Base-by-base conservation (phyloP, 1,284 basidiomycete genomes). In the Heterobasidion irregulare region DNA sequence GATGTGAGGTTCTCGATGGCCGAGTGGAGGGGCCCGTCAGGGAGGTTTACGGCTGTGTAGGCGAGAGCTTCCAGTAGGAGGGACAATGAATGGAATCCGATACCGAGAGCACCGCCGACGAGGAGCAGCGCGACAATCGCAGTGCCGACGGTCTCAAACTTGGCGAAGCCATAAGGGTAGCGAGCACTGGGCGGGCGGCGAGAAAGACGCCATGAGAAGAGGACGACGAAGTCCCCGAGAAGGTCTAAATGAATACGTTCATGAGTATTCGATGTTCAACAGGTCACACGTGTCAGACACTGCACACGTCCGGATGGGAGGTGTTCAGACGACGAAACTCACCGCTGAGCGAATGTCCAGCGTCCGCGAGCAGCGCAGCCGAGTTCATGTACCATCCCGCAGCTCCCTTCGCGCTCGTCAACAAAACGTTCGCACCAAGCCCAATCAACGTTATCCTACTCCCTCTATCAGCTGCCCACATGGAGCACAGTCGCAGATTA, bases 81-180 rank as follows among this genome's bases (percentile, higher is more conserved):
- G 60, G 86, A 82, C 70, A 93, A 94, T 1, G 93, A 94, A 74
- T 99, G 96, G 61, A 95, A 80, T 4, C 92, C 94, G 56, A 98
- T 95, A 41, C 94, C 95, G 15, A 96, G 77, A 0, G 94, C 94
- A 41, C 94, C 94, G 6, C 89, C 87, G 58, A 84, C 78, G 61
- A 96, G 80, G 52, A 96, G 80, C 48, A 95, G 72, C 9, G 89
- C 89, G 52, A 96, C 88, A 34, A 87, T 83, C 8, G 90, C 82
- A 9, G 93, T 94, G 48, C 94, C 94, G 47, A 96, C 77, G 5
- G 94, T 95, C 70, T 98, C 95, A 63, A 94, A 95, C 72, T 98
- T 98, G 61, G 89, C 87, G 65, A 94, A 94, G 52, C 91, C 93
- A 58, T 90, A 89, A 0, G 93, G 94, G 66, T 94, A 96, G 58